phyloP scores from a whole-genome alignment of 1,284 basidiomycete genomes.

The Mycena citricolor region DNA sequence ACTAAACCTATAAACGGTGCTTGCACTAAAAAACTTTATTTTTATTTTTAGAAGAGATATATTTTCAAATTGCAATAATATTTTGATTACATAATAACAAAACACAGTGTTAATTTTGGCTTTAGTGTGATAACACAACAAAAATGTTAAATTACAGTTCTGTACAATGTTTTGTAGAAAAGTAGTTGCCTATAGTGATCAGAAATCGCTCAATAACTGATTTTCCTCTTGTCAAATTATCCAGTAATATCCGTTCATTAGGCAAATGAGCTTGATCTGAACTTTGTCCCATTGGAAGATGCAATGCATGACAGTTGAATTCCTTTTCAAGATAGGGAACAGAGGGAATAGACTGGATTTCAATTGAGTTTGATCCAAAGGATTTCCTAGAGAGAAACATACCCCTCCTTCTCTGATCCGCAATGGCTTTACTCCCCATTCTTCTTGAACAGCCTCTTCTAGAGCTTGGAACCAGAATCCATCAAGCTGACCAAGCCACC shows the following conservation, averaged over 20 bases:
- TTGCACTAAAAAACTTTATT: too few relatives aligned
- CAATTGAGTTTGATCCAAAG: conserved; percentile 5
- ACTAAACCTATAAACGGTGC: too few relatives aligned
- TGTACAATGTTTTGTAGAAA: too few relatives aligned
- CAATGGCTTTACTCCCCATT: conserved; percentile 84
- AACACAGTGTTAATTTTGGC: too few relatives aligned
- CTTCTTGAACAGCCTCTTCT: conserved; percentile 77
- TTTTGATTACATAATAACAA: too few relatives aligned
- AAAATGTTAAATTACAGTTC: too few relatives aligned
- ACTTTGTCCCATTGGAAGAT: conserved; percentile 87
- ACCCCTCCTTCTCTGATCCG: conserved; percentile 94
- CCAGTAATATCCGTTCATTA: conserved; percentile 79
- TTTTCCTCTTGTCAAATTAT: conserved; percentile 75
- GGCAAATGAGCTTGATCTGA: conserved; percentile 85
- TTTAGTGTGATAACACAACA: too few relatives aligned
- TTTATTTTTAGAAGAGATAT: too few relatives aligned
- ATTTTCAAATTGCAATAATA: too few relatives aligned
- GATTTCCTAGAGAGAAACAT: conserved; percentile 32
- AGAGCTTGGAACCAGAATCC: conserved; percentile 83
- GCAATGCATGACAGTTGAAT: conserved; percentile 80
- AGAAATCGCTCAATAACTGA: conserved; percentile 75
- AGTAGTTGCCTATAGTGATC: conserved; percentile 39
- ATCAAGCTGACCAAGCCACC: conserved; percentile 92
- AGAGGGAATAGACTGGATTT: conserved; percentile 77
- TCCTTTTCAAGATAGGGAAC: conserved; percentile 92